Percentiles rank a stretch among this genome's conserved stretches.
phyloP scores from a whole-genome alignment of 179 eudicot species.

The Gypsophila paniculata region DNA sequence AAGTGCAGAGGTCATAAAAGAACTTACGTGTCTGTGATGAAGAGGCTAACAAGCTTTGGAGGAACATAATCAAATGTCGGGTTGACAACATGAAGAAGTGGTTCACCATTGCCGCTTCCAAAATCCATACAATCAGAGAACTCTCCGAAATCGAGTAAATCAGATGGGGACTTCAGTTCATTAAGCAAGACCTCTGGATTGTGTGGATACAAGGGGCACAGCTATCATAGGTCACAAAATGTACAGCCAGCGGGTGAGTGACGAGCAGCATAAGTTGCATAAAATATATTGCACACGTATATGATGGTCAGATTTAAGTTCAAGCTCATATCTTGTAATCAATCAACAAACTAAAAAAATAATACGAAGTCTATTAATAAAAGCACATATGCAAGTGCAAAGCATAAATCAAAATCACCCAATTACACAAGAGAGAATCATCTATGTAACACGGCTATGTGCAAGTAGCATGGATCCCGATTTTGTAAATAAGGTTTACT shows the following conservation, averaged over 20 bases:
- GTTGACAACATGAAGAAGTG: slow-evolving; percentile 90
- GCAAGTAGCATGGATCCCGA: too few species aligned
- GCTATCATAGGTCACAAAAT: slow-evolving; percentile 41
- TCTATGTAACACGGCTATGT: too few species aligned
- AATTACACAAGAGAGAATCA: too few species aligned
- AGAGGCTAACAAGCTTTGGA: slow-evolving; percentile 85
- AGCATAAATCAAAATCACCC: too few species aligned
- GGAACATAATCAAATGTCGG: slow-evolving; percentile 98
- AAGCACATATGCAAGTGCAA: neutral
- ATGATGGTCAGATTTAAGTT: neutral
- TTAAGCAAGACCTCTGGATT: slow-evolving; percentile 91
- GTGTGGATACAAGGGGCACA: slow-evolving; percentile 96
- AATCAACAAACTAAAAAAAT: neutral
- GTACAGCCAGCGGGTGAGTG: slow-evolving; percentile 10
- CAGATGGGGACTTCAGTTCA: slow-evolving; percentile 94
- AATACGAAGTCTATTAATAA: too few species aligned
- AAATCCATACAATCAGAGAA: slow-evolving; percentile 95
- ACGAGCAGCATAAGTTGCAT: neutral
- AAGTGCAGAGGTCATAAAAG: slow-evolving; percentile 2
- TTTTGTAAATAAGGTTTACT: too few species aligned
- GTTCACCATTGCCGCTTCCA: slow-evolving; percentile 74
- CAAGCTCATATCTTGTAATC: neutral
- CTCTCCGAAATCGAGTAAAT: slow-evolving; percentile 92
- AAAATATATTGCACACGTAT: neutral
- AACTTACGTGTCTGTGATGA: slow-evolving; percentile 95